A percentile compares a stretch with the other conserved stretches of the same genome.
Evolutionary conservation across 1,284 basidiomycete genomes (phyloP).

Genomic region (Boletus putidus): DNA sequence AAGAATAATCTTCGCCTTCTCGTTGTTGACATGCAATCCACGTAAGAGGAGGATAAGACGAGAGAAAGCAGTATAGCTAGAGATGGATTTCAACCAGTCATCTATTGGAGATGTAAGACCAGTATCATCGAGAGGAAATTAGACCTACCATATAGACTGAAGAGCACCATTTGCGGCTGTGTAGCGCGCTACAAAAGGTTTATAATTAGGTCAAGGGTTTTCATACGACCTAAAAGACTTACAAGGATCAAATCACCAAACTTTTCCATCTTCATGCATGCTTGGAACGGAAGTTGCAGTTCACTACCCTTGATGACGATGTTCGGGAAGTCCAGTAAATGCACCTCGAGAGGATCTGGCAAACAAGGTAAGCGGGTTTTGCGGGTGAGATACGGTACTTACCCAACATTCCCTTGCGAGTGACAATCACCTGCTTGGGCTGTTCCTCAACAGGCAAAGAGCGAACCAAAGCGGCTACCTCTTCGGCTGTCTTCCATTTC

Average conservation of each 20-base stretch:
- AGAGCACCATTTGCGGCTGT: constrained; percentile 99
- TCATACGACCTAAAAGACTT: constrained; percentile 25
- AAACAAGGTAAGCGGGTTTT: constrained; percentile 10
- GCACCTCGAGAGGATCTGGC: constrained; percentile 92
- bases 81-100: constrained; percentile 99
- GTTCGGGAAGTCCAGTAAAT: constrained; percentile 99
- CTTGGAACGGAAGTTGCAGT: constrained; percentile 98
- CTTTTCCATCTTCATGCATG: constrained; percentile 99
- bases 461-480: constrained; percentile 96
- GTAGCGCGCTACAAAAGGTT: constrained; percentile 69
- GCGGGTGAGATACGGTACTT: constrained; percentile 25
- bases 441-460: constrained; percentile 99
- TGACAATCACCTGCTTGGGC: constrained; percentile 99
- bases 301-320: constrained; percentile 99
- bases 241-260: constrained; percentile 96
- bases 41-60: constrained; percentile 94
- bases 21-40: constrained; percentile 98
- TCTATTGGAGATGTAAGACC: constrained; percentile 47
- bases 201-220: constrained; percentile 3
- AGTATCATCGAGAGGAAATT: neutral
- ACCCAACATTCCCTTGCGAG: constrained; percentile 99
- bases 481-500: constrained; percentile 99
- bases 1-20: constrained; percentile 96
- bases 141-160: constrained; percentile 86
- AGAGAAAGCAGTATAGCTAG: constrained; percentile 98